Conservation (phyloP, 257 asterid genomes). For the Striga asiatica region DNA sequence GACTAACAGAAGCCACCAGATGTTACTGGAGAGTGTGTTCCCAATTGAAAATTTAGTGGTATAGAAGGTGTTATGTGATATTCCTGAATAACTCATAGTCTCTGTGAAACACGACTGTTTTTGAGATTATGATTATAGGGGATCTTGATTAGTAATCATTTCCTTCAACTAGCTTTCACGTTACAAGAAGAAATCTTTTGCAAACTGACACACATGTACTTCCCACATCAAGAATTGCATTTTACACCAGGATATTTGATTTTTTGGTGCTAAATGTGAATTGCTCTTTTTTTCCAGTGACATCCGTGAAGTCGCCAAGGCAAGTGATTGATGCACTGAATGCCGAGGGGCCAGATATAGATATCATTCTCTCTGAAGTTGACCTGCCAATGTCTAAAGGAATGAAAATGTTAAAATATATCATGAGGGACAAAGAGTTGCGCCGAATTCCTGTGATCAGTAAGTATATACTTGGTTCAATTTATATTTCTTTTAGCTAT, state of each 20-base stretch:
- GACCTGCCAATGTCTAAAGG: slow-evolving; percentile 94
- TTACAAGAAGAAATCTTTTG: not conserved
- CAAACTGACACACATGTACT: not conserved
- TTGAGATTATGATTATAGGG: not conserved
- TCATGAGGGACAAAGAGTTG: slow-evolving; percentile 69
- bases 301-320: slow-evolving; percentile 80
- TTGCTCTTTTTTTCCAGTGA: slow-evolving; percentile 40
- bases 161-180: not conserved
- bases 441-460: slow-evolving; percentile 88
- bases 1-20: too few relatives aligned
- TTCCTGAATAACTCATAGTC: too few relatives aligned
- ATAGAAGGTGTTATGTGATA: too few relatives aligned
- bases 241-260: not conserved
- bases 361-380: slow-evolving; percentile 80
- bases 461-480: slow-evolving; percentile 23
- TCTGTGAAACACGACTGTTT: too few relatives aligned
- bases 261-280: slow-evolving; percentile 15
- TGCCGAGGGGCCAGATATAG: slow-evolving; percentile 82
- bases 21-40: too few relatives aligned
- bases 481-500: not conserved
- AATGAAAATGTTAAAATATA: slow-evolving; percentile 54
- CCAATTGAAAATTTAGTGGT: not conserved
- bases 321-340: slow-evolving; percentile 88
- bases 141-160: too few relatives aligned
- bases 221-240: not conserved